phyloP scores from a whole-genome alignment of 352 stramenopile species.

The Lagenidium giganteum region DNA sequence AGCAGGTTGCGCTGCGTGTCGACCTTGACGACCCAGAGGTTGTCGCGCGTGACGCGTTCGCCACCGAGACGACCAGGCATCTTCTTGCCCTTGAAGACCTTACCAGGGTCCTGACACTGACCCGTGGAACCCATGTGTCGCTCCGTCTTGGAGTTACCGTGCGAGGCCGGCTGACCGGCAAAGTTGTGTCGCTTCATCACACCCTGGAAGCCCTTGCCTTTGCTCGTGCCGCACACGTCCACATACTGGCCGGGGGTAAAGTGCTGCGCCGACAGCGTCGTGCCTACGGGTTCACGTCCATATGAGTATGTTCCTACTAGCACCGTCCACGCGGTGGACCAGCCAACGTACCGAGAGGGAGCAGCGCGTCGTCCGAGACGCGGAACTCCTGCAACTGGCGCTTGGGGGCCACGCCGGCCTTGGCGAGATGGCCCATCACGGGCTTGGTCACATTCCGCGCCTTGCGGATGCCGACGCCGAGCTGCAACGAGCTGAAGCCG shows the following conservation, averaged over 20 bases:
- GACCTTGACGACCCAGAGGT: slow-evolving; percentile 91
- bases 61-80: slow-evolving; percentile 98
- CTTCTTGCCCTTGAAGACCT: slow-evolving; percentile 99
- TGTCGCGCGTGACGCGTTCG: slow-evolving; percentile 94
- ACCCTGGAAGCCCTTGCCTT: slow-evolving; percentile 89
- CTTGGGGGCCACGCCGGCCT: slow-evolving; percentile 88
- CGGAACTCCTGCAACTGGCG: slow-evolving; percentile 92
- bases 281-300: too few species aligned
- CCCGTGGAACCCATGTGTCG: slow-evolving; percentile 95
- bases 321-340: too few species aligned
- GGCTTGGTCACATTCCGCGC: slow-evolving; percentile 91
- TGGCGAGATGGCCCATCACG: slow-evolving; percentile 84
- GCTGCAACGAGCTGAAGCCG: slow-evolving; percentile 91
- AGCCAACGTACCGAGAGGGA: slow-evolving; percentile 53
- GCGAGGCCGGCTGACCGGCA: slow-evolving; percentile 92
- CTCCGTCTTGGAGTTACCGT: slow-evolving; percentile 98
- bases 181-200: slow-evolving; percentile 99
- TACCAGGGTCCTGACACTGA: slow-evolving; percentile 97
- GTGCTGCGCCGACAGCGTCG: slow-evolving; percentile 93
- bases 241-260: slow-evolving; percentile 98
- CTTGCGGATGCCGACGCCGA: slow-evolving; percentile 94
- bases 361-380: slow-evolving; percentile 82
- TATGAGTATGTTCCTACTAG: too few species aligned
- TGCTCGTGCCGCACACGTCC: slow-evolving; percentile 94
- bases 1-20: slow-evolving; percentile 91